Evolutionary conservation across 352 stramenopile genomes (phyloP).

Genomic region (Globisporangium sylvaticum): DNA sequence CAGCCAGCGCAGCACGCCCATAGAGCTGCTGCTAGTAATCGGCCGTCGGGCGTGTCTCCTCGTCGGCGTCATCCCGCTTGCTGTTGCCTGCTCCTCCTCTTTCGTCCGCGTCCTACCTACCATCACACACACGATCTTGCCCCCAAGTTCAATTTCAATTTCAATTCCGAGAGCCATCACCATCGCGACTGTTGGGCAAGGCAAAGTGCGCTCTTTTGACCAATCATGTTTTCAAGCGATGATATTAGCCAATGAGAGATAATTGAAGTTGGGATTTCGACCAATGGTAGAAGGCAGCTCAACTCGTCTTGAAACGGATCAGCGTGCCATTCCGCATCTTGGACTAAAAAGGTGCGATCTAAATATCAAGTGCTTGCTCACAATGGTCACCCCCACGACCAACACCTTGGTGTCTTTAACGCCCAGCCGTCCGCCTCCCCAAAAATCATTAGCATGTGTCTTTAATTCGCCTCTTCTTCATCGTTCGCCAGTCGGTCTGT

Average conservation of each 20-base stretch:
- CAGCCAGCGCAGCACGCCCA: not conserved
- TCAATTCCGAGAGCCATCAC: not conserved
- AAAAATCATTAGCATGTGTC: slow-evolving; percentile 2
- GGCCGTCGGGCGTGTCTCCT: not conserved
- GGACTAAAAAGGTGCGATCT: slow-evolving; percentile 2
- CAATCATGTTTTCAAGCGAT: not conserved
- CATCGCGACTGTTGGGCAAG: not conserved
- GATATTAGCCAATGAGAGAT: not conserved
- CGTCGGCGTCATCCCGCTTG: not conserved
- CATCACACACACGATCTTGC: not conserved
- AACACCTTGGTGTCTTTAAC: no score
- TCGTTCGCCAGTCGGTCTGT: not conserved
- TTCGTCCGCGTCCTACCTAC: not conserved
- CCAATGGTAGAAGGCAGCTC: not conserved
- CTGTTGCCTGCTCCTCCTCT: not conserved
- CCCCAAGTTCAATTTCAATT: not conserved
- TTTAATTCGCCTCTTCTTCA: slow-evolving; percentile 1
- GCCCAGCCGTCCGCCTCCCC: not conserved
- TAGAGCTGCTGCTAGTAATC: not conserved
- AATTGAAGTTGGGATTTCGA: not conserved
- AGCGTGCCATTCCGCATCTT: not conserved
- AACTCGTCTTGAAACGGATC: not conserved
- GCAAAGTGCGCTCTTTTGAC: not conserved
- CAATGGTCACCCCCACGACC: no score
- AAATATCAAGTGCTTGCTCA: not conserved